Evolutionary conservation across 2,329 filamentous ascomycete genomes (phyloP), one percentile per base, ranked within the genome.

Genomic region (Cladosporium sp.): DNA sequence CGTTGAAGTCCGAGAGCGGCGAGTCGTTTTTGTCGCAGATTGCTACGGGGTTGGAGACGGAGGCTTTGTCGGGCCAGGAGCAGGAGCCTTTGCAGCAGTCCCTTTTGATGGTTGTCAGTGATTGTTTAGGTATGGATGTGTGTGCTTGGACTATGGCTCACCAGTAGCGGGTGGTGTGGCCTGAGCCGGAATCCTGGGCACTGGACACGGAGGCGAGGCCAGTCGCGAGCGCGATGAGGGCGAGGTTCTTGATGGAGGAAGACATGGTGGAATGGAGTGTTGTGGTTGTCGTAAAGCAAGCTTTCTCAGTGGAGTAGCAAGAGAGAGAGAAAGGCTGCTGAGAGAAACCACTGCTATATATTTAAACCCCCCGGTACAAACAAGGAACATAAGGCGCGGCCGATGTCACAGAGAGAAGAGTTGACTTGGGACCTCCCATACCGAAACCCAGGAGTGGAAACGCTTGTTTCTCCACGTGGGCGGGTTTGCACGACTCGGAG

Each of bases 61-160:
- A 54, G 12, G 77, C 79, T 64, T 85, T 85, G 48, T 67, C 73
- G 11, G 72, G 63, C 82, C 82, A 76, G 3, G 74, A 73, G 64
- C 83, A 86, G 16, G 80, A 83, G 19, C 82, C 78, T 72, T 88
- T 87, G 71, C 83, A 86, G 72, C 84, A 86, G 64, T 86, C 83
- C 78, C 78, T 69, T n/a, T 54, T 67, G 6, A 66, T 42, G 63
- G 57, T 33, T 65, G 69, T 19, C 9, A 27, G 22, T 27, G 22
- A 9, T 9, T 27, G 22, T 5, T 27, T 9, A 27, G 4, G 9
- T 27, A n/a, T n/a, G n/a, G n/a, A n/a, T n/a, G n/a, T n/a, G n/a
- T n/a, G n/a, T n/a, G n/a, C n/a, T n/a, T n/a, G n/a, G n/a, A n/a
- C n/a, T n/a, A n/a, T n/a, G n/a, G 32, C 32, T 32, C 43, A 45